phyloP scores from a whole-genome alignment of 768 basidiomycete genomes.

The Suillus subluteus region DNA sequence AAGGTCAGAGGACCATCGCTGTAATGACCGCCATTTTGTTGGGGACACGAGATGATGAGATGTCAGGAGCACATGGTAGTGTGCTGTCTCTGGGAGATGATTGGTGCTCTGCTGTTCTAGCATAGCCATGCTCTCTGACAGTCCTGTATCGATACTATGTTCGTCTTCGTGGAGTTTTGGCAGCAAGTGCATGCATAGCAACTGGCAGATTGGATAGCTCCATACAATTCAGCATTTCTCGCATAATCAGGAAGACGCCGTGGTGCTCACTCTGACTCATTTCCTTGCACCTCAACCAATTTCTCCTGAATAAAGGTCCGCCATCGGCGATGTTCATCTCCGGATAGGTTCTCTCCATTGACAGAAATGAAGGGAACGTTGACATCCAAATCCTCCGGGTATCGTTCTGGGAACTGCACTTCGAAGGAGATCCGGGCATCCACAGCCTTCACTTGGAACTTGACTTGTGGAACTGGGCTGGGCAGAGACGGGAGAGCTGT shows the following conservation, averaged over 20 bases:
- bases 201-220: conserved; percentile 65
- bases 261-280: conserved; percentile 28
- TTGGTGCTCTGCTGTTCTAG: background rate
- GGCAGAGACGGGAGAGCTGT: conserved; percentile 18
- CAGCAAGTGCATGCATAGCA: conserved; percentile 59
- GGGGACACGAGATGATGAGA: conserved; percentile 74
- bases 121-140: background rate
- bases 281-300: conserved; percentile 36
- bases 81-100: conserved; percentile 1
- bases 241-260: background rate
- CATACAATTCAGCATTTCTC: background rate
- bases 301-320: conserved; percentile 42
- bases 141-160: conserved; percentile 10
- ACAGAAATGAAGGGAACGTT: conserved; percentile 36
- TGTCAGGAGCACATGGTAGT: conserved; percentile 66
- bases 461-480: conserved; percentile 22
- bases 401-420: conserved; percentile 27
- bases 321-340: conserved; percentile 55
- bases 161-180: conserved; percentile 53
- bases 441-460: conserved; percentile 39
- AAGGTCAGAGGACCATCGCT: conserved; percentile 58
- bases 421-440: conserved; percentile 43
- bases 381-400: conserved; percentile 12
- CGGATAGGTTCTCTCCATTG: conserved; percentile 49
- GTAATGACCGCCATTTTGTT: conserved; percentile 60